Percentiles rank a stretch among this genome's conserved stretches.
Evolutionary conservation across 225 moss, liverwort and hornwort genomes (phyloP).

Genomic region (Rhytidiadelphus loreus): DNA sequence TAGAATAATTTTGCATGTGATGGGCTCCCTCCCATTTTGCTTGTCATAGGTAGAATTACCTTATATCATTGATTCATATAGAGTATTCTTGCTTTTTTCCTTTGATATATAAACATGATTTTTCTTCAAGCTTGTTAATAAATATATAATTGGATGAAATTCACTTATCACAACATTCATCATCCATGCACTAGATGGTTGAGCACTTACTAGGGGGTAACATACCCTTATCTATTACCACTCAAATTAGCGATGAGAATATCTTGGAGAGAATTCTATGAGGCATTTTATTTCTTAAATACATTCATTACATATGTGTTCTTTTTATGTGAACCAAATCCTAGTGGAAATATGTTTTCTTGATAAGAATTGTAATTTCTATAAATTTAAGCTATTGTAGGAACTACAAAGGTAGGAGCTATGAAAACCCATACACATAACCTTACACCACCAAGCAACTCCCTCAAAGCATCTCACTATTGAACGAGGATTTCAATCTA

Average conservation of each 20-base stretch:
- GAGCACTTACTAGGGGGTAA: background rate
- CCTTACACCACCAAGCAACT: background rate
- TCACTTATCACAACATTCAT: background rate
- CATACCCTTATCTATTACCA: background rate
- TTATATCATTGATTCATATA: no score
- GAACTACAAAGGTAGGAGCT: background rate
- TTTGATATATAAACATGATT: no score
- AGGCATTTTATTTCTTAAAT: background rate
- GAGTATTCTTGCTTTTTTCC: no score
- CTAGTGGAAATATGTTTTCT: background rate
- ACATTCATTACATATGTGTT: background rate
- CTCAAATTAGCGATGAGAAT: background rate
- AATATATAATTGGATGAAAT: background rate
- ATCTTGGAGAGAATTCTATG: background rate
- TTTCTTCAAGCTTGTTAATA: no score
- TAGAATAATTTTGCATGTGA: no score
- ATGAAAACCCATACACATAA: background rate
- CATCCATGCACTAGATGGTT: fast-evolving
- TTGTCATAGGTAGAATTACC: no score
- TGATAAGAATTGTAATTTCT: background rate
- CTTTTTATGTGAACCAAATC: background rate
- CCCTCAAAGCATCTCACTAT: fast-evolving
- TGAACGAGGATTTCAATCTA: background rate
- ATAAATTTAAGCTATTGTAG: background rate
- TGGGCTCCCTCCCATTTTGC: no score